These are phyloP conservation scores for Talaromyces nanjingensis DNA, from an alignment of 495 filamentous ascomycete species.

Conservation along the genomic window DNA sequence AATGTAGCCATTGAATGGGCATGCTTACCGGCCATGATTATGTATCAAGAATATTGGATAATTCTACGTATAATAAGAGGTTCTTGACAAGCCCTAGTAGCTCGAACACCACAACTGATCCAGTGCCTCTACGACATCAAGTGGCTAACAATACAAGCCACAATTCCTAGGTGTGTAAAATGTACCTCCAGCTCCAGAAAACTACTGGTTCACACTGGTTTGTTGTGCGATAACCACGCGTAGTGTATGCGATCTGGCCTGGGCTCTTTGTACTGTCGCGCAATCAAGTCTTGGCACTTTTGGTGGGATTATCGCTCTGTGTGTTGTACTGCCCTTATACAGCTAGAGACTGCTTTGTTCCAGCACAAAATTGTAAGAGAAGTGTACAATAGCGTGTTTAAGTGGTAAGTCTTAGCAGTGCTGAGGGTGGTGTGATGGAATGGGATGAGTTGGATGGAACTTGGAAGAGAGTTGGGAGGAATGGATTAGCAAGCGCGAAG, in stretches of 20 bases:
- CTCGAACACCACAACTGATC: constrained; percentile 19
- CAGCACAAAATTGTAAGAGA: not conserved
- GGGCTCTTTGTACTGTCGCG: not conserved
- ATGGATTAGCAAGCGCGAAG: not conserved
- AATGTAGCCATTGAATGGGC: constrained; percentile 9
- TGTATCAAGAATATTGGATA: constrained; percentile 14
- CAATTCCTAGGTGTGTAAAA: constrained; percentile 24
- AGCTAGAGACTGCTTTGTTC: not conserved
- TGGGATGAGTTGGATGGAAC: not conserved
- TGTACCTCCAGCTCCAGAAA: constrained; percentile 22
- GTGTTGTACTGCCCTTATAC: not conserved
- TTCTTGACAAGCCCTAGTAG: constrained; percentile 14
- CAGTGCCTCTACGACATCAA: constrained; percentile 36
- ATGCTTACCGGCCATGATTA: constrained; percentile 43
- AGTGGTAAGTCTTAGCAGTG: not conserved
- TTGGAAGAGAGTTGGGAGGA: constrained; percentile 5
- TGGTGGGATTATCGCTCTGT: not conserved
- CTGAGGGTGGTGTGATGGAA: not conserved
- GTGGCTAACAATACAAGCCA: constrained; percentile 37
- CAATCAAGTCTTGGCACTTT: not conserved
- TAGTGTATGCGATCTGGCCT: constrained; percentile 5
- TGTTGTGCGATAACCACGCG: constrained; percentile 13
- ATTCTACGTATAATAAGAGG: constrained; percentile 31
- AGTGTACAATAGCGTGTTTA: not conserved
- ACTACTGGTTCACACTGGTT: constrained; percentile 27